Evolutionary conservation across 768 basidiomycete species (phyloP).

Genomic region (Trichaptum fuscoviolaceum): DNA sequence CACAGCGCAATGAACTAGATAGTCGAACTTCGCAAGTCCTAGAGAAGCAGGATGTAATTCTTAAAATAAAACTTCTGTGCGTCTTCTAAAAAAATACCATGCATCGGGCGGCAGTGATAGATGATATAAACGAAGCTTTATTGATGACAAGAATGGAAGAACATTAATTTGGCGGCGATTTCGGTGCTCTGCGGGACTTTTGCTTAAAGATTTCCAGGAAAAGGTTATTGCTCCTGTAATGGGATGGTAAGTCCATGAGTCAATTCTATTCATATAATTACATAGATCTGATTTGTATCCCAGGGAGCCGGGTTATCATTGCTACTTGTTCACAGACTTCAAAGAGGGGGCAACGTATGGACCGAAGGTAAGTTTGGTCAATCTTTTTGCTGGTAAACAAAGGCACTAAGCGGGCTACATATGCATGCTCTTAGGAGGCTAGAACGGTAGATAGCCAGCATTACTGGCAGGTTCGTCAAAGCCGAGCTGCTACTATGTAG

Average conservation of each 20-base stretch:
- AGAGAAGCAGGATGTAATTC: slow-evolving; percentile 20
- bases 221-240: slow-evolving; percentile 30
- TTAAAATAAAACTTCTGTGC: slow-evolving; percentile 17
- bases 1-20: slow-evolving; percentile 6
- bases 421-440: not conserved
- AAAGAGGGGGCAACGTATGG: slow-evolving; percentile 28
- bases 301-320: slow-evolving; percentile 27
- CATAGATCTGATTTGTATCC: too few relatives aligned
- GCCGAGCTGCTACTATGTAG: not conserved
- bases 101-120: not conserved
- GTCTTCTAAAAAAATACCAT: not conserved
- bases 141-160: slow-evolving; percentile 15
- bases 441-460: not conserved
- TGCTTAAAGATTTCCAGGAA: slow-evolving; percentile 29
- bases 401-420: not conserved
- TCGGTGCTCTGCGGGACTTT: slow-evolving; percentile 29
- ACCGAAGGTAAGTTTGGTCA: slow-evolving; percentile 20
- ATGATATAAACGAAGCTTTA: slow-evolving; percentile 7
- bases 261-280: not conserved
- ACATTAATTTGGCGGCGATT: slow-evolving; percentile 27
- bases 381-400: not conserved
- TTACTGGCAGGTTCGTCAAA: not conserved
- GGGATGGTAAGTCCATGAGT: slow-evolving; percentile 19
- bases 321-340: slow-evolving; percentile 28
- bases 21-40: slow-evolving; percentile 12